A percentile compares a stretch with the other conserved stretches of the same genome.
Evolutionary conservation across 495 filamentous ascomycete genomes (phyloP).

Genomic region (Annulohypoxylon moriforme): DNA sequence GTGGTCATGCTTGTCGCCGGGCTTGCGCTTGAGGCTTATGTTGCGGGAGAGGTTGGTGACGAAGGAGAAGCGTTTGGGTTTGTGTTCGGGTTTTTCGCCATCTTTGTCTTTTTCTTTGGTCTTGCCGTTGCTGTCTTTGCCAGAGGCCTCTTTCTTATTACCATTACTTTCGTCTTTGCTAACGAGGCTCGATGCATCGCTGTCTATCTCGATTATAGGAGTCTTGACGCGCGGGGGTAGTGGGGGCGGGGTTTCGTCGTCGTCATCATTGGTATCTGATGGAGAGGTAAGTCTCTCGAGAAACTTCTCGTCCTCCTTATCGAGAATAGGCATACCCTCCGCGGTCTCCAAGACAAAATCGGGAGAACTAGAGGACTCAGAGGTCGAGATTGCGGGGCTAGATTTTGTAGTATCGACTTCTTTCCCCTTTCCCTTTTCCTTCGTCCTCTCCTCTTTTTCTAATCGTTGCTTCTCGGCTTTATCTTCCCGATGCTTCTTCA

Average conservation of each 20-base stretch:
- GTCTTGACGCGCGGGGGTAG: constrained; percentile 58
- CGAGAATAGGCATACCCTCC: constrained; percentile 50
- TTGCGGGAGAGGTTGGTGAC: constrained; percentile 26
- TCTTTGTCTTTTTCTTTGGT: constrained; percentile 37
- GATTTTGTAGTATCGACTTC: constrained; percentile 5
- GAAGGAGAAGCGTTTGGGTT: constrained; percentile 57
- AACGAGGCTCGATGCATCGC: constrained; percentile 49
- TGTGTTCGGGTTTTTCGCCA: constrained; percentile 36
- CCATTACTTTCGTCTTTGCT: constrained; percentile 28
- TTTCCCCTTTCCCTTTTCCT: constrained; percentile 37
- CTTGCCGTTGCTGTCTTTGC: constrained; percentile 35
- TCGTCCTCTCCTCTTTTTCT: constrained; percentile 38
- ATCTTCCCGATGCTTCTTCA: constrained; percentile 58
- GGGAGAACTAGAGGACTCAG: constrained; percentile 14
- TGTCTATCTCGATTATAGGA: constrained; percentile 57
- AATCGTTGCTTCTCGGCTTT: constrained; percentile 51
- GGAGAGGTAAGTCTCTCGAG: constrained; percentile 56
- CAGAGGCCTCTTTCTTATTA: constrained; percentile 16
- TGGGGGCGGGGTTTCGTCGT: constrained; percentile 49
- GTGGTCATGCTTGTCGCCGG: constrained; percentile 4
- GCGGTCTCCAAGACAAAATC: constrained; percentile 13
- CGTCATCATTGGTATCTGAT: constrained; percentile 42
- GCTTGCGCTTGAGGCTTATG: constrained; percentile 41
- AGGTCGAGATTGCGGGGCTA: constrained; percentile 3
- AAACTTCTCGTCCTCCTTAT: constrained; percentile 58